These are phyloP conservation scores for Chlamydomonas eustigma DNA, from an alignment of 139 green algal species.

Conservation along the genomic window DNA sequence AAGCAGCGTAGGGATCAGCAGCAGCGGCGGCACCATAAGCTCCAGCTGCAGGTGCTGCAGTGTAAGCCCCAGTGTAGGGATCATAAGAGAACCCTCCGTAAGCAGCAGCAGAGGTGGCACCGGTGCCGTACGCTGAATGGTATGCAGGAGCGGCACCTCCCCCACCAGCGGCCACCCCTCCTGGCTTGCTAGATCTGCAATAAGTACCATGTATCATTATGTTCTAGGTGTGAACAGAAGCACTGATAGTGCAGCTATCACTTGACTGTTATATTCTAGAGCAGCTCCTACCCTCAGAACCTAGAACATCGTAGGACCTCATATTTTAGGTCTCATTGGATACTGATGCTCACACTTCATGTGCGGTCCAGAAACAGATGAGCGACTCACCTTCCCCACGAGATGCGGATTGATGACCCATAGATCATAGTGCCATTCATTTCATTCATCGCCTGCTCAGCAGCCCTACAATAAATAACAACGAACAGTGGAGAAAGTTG, in stretches of 20 bases:
- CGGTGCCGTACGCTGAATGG: neutral
- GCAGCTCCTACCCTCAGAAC: neutral
- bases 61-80: neutral
- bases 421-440: conserved; percentile 70
- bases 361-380: neutral
- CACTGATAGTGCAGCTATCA: neutral
- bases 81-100: neutral
- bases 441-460: conserved; percentile 68
- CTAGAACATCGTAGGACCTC: neutral
- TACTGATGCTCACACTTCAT: neutral
- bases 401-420: conserved; percentile 56
- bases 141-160: neutral
- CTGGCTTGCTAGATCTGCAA: neutral
- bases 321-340: neutral
- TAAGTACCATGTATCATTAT: neutral
- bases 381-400: conserved; percentile 52
- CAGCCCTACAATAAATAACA: conserved; percentile 28
- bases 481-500: neutral
- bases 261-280: neutral
- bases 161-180: neutral
- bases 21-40: neutral
- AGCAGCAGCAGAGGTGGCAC: neutral
- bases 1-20: neutral
- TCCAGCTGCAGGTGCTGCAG: neutral
- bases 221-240: neutral